Evolutionary conservation across 805 yeast genomes (phyloP).

Genomic region (Pichia thaimueangensis): DNA sequence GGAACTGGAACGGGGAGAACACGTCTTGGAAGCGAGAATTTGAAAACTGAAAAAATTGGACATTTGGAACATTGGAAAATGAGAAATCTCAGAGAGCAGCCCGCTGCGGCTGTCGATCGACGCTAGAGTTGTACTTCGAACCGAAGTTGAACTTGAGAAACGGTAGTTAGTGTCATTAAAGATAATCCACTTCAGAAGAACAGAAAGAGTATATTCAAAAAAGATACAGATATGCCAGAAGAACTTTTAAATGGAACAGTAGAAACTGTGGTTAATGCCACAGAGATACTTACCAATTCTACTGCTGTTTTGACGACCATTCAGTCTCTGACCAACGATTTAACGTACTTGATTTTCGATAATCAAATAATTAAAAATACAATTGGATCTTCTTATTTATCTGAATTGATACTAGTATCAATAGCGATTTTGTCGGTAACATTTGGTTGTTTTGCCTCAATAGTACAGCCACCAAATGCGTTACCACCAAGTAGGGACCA

Average conservation of each 20-base stretch:
- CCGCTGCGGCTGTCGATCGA: too few species aligned
- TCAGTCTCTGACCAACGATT: conserved; percentile 12
- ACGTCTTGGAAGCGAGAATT: too few species aligned
- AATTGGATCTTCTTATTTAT: conserved; percentile 15
- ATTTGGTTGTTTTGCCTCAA: conserved; percentile 32
- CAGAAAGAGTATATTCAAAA: too few species aligned
- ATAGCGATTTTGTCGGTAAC: conserved; percentile 20
- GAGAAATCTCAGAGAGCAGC: too few species aligned
- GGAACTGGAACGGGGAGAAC: too few species aligned
- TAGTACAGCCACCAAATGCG: conserved; percentile 29
- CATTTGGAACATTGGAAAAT: too few species aligned
- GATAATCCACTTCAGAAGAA: too few species aligned
- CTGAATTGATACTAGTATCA: conserved; percentile 18
- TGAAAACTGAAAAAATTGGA: too few species aligned
- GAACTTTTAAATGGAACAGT: not conserved
- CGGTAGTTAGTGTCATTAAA: too few species aligned
- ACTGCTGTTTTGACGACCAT: conserved; percentile 1
- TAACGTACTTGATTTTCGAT: conserved; percentile 21
- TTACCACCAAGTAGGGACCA: conserved; percentile 30
- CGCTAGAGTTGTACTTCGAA: too few species aligned
- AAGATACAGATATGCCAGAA: not conserved
- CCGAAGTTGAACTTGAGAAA: too few species aligned
- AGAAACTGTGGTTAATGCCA: not conserved
- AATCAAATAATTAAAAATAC: conserved; percentile 11
- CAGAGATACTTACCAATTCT: not conserved